Evolutionary conservation across 1,284 basidiomycete species (phyloP), one percentile per base, ranked within the genome.

Genomic region (Amylostereum areolatum): DNA sequence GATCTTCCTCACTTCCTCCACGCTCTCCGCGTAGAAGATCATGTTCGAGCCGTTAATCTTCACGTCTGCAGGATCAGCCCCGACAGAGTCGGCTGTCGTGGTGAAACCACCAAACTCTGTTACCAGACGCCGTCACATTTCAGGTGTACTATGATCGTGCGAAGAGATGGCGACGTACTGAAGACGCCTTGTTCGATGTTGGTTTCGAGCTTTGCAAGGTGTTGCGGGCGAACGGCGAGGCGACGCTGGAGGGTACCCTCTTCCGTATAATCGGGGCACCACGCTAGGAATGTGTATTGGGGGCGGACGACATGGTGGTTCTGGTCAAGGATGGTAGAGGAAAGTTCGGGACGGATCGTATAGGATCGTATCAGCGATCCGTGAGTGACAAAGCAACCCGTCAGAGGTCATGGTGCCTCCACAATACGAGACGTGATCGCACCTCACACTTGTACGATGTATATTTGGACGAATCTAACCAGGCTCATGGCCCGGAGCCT

Each of bases 1-100:
- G n/a, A 61, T 37, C 36, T 54, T 50, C 25, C 57, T 51, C 29
- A 62, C 61, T 4, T 51, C 52, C 31, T 61, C 59, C 24, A 62
- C 25, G 36, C 52, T 60, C 36, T 59, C 55, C 11, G 64, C 62
- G 43, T 61, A 55, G 48, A 55, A 61, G 12, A 65, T 49, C 49
- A 64, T 53, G 11, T 58, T 27, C 1, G 64, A 64, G 4, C 64
- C 64, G 18, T 57, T 50, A 54, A 63, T 57, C 48, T 60, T 61
- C 52, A 55, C 25, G 7, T 43, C 41, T 11, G 12, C 41, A 11
- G 27, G n/a, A 11, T 24, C 25, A 24, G 27, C 30, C n/a, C 41
- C 41, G 41, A 43, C 25, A 5, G 41, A 43, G 4, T 43, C 41
- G 12, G 41, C 5, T 5, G 41, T 29, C 8, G 27, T 12, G 4